phyloP scores from a whole-genome alignment of 495 filamentous ascomycete species.

The Opeltia flavorubescens region DNA sequence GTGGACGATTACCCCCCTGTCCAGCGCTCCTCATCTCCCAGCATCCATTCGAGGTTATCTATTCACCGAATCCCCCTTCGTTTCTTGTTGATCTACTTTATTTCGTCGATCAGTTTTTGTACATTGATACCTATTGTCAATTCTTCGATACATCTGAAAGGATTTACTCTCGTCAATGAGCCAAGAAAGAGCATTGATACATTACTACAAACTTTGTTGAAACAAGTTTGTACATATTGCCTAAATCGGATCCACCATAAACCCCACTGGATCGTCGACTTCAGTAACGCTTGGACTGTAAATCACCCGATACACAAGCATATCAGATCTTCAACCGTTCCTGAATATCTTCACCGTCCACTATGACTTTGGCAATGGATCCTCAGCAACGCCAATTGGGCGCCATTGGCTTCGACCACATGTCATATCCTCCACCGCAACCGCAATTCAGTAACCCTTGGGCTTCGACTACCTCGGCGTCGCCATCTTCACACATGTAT shows the following conservation, averaged over 20 bases:
- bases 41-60: not conserved
- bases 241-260: no score
- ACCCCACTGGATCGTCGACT: no score
- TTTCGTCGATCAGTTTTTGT: not conserved
- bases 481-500: constrained; percentile 30
- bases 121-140: no score
- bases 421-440: constrained; percentile 44
- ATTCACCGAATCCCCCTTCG: constrained; percentile 4
- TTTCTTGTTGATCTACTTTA: constrained; percentile 3
- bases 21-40: constrained; percentile 1
- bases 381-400: constrained; percentile 73
- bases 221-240: no score
- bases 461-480: constrained; percentile 45
- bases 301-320: constrained; percentile 4
- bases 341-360: constrained; percentile 1
- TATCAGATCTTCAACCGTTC: not conserved
- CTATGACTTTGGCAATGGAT: constrained; percentile 63
- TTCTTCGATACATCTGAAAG: no score
- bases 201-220: no score
- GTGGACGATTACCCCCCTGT: constrained; percentile 1
- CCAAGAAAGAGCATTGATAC: no score
- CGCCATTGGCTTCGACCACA: constrained; percentile 68
- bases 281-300: not conserved
- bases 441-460: constrained; percentile 94
- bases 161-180: no score